Evolutionary conservation across 257 asterid genomes (phyloP).

Genomic region (Scutellaria barbata): DNA sequence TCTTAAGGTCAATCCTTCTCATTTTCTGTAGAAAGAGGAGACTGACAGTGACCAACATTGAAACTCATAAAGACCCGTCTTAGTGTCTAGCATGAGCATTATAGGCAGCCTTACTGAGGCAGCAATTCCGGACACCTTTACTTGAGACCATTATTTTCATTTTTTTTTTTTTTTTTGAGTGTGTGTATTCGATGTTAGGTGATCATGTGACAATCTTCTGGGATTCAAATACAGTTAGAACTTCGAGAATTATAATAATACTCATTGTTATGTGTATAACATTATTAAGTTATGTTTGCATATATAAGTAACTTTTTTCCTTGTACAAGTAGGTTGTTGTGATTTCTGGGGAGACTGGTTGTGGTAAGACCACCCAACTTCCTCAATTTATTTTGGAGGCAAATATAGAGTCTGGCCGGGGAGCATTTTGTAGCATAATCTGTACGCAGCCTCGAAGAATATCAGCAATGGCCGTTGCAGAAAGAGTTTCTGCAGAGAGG

Average conservation of each 20-base stretch:
- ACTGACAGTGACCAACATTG: too few species aligned
- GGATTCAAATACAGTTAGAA: conserved; percentile 11
- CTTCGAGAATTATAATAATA: conserved; percentile 14
- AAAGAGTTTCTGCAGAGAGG: conserved; percentile 95
- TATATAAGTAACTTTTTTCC: conserved; percentile 28
- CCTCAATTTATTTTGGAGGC: conserved; percentile 96
- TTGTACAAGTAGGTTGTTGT: conserved; percentile 78
- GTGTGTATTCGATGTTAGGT: background rate
- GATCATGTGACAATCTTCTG: conserved; percentile 12
- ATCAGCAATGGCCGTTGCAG: conserved; percentile 96
- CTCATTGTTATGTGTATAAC: background rate
- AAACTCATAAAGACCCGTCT: too few species aligned
- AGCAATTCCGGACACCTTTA: background rate
- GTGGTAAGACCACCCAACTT: conserved; percentile 99
- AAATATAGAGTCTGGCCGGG: conserved; percentile 96
- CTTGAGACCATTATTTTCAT: background rate
- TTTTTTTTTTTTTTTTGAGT: background rate
- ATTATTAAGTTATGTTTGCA: conserved; percentile 23
- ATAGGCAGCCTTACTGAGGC: too few species aligned
- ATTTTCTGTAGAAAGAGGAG: too few species aligned
- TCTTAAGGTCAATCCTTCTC: too few species aligned
- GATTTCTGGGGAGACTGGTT: conserved; percentile 99
- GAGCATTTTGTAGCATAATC: conserved; percentile 95
- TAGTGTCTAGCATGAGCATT: too few species aligned
- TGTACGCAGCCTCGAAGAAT: conserved; percentile 99